phyloP scores from a whole-genome alignment of 2,329 filamentous ascomycete genomes.

The Phaeosphaeriaceae sp. region DNA sequence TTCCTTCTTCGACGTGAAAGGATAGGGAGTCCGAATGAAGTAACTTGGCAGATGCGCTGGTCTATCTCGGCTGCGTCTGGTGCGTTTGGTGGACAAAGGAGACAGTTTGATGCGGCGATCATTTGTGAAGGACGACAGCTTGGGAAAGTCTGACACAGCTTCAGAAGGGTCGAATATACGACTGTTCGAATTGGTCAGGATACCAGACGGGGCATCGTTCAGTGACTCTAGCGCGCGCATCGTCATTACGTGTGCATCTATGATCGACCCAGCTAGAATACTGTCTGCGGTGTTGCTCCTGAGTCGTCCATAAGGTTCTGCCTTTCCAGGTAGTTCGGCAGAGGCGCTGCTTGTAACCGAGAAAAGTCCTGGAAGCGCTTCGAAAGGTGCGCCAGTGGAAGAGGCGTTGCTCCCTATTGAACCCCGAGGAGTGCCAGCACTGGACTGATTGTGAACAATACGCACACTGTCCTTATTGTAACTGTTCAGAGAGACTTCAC shows the following conservation, averaged over 20 bases:
- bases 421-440: constrained; percentile 23
- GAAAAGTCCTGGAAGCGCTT: constrained; percentile 11
- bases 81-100: constrained; percentile 14
- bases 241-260: constrained; percentile 38
- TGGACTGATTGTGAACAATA: constrained; percentile 31
- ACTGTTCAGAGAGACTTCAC: constrained; percentile 30
- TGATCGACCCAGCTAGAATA: constrained; percentile 34
- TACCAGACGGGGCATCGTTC: constrained; percentile 15
- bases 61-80: constrained; percentile 21
- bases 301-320: constrained; percentile 12
- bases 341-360: neutral
- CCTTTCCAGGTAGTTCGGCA: neutral
- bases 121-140: constrained; percentile 21
- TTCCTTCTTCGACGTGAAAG: constrained; percentile 32
- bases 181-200: constrained; percentile 11
- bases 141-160: constrained; percentile 11
- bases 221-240: constrained; percentile 36
- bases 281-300: constrained; percentile 34
- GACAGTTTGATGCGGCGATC: constrained; percentile 25
- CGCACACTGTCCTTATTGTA: constrained; percentile 27
- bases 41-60: constrained; percentile 27
- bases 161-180: constrained; percentile 13
- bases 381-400: constrained; percentile 5
- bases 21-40: constrained; percentile 38
- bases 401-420: constrained; percentile 22